Base-by-base conservation (phyloP, 192 early-diverging fungal genomes). In the Podila clonocystis region DNA sequence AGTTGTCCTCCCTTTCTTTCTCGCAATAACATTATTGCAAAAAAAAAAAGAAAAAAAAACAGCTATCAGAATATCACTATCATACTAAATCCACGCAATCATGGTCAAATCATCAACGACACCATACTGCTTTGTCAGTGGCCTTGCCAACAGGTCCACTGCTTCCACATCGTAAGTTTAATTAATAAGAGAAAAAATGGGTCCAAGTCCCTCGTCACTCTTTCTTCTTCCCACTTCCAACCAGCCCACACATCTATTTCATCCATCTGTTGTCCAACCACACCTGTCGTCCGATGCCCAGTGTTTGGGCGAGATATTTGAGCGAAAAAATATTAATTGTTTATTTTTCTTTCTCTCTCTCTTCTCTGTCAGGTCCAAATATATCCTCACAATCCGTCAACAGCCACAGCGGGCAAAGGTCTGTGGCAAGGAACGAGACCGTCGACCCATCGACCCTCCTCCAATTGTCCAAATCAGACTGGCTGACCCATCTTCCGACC, bases 401-500 rank as follows among this genome's bases (percentile, higher is more conserved):
- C 91, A 96, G 80, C 95, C 96, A 15, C 87, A 91, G 74, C 92
- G 92, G 80, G 94, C 94, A 20, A 88, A 95, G 62, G 91, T 96
- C 84, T 97, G 96, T 82, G 94, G 94, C 68, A 95, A 94, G 68
- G 96, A 95, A 72, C 94, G 95, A 87, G 93, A 94, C 78, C 85
- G 93, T 68, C 83, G 93, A 31, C 93, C 93, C 20, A 85, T 94
- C 29, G 93, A 94, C 68, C 93, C 93, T 45, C 93, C 93, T 9
- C 92, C 92, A 12, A 92, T 94, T 60, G 87, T 94, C 57, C 87
- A 88, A 66, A 68, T 90, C 48, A 85, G 73, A 48, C 36, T 85
- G 15, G 58, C 78, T 13, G 70, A 79, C 15, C 76, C 76, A 8
- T 61, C 76, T 20, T 33, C 70, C 4, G 76, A 79, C 52, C 59